These are phyloP conservation scores for Penicillium bialowiezense DNA, from an alignment of 495 filamentous ascomycete species.

Conservation along the genomic window DNA sequence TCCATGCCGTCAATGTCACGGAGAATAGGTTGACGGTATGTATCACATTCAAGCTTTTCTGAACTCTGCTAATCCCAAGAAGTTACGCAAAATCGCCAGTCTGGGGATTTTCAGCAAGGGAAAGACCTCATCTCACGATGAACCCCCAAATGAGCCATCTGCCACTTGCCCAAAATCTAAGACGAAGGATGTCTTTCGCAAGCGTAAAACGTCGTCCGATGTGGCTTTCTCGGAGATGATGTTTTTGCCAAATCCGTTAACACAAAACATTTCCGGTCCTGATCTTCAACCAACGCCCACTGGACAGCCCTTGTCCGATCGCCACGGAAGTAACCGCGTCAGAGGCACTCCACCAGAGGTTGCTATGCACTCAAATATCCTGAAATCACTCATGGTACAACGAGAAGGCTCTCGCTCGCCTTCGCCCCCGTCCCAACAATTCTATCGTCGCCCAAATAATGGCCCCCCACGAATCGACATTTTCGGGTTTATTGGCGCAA, in stretches of 20 bases:
- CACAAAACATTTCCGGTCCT: constrained; percentile 3
- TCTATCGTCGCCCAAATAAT: too few species aligned
- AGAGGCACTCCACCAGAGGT: too few species aligned
- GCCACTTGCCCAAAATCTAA: not conserved
- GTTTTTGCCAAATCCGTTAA: constrained; percentile 43
- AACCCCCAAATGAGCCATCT: constrained; percentile 21
- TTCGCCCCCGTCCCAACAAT: too few species aligned
- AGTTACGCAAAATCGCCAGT: constrained; percentile 51
- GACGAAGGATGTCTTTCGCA: not conserved
- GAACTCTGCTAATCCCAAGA: constrained; percentile 9
- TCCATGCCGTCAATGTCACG: constrained; percentile 61
- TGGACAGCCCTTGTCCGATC: not conserved
- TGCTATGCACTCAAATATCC: too few species aligned
- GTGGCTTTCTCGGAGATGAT: constrained; percentile 66
- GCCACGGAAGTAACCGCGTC: not conserved
- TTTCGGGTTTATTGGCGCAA: too few species aligned
- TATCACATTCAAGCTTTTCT: constrained; percentile 8
- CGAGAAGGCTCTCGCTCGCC: not conserved
- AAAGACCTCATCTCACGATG: constrained; percentile 56
- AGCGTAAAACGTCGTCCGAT: constrained; percentile 53
- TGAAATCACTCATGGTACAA: not conserved
- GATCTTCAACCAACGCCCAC: not conserved
- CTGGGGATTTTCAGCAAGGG: constrained; percentile 71
- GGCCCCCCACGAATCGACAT: too few species aligned
- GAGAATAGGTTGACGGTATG: constrained; percentile 63